Conservation (phyloP, 2,329 filamentous ascomycete species). For the Alternaria sp. region DNA sequence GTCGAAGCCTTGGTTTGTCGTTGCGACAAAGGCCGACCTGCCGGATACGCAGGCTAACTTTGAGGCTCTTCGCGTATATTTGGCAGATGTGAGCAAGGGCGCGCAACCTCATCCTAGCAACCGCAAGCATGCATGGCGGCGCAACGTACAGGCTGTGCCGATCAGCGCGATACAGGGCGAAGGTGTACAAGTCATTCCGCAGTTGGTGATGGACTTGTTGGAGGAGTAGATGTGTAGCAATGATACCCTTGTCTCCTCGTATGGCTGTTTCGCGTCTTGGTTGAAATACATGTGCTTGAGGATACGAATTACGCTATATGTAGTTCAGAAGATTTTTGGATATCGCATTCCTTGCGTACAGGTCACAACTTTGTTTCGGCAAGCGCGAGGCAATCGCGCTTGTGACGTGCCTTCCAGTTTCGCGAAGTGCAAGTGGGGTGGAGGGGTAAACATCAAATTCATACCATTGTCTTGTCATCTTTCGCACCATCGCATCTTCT, state of each 20-base stretch:
- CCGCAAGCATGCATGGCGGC: slow-evolving; percentile 68
- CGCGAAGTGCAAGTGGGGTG: slow-evolving; percentile 4
- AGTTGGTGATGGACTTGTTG: slow-evolving; percentile 75
- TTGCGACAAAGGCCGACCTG: slow-evolving; percentile 91
- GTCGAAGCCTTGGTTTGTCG: slow-evolving; percentile 96
- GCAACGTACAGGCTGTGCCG: slow-evolving; percentile 72
- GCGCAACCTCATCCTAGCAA: slow-evolving; percentile 75
- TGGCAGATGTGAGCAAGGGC: slow-evolving; percentile 71
- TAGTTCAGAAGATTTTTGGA: background rate
- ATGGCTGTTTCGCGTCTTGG: background rate
- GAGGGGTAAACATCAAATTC: slow-evolving; percentile 8
- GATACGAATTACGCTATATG: background rate
- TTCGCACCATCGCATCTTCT: background rate
- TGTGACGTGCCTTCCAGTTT: background rate
- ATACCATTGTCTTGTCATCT: background rate
- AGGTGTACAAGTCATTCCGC: slow-evolving; percentile 78
- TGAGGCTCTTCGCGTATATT: slow-evolving; percentile 71
- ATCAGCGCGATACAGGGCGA: slow-evolving; percentile 90
- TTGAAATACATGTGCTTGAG: background rate
- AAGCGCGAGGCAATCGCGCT: background rate
- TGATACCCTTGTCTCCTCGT: slow-evolving; percentile 14
- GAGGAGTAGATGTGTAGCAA: slow-evolving; percentile 35
- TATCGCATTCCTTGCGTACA: background rate
- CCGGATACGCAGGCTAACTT: slow-evolving; percentile 83
- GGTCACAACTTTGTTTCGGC: background rate